phyloP scores from a whole-genome alignment of 805 yeast species.

The Schwanniomyces vanrijiae region DNA sequence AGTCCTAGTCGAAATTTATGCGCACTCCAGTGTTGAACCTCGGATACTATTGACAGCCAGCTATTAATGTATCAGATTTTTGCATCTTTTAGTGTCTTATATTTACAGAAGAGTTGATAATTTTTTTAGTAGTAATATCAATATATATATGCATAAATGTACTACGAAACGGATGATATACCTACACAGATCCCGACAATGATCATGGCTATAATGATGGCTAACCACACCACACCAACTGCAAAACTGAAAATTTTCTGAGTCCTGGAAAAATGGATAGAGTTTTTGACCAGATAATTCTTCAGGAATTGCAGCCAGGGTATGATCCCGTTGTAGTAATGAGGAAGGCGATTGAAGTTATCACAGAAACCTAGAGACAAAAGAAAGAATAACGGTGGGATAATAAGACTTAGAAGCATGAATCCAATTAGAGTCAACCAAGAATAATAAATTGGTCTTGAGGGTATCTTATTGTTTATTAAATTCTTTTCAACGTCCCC shows the following conservation, averaged over 20 bases:
- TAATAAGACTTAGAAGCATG: slow-evolving; percentile 32
- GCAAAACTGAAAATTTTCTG: slow-evolving; percentile 33
- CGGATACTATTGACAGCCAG: not conserved
- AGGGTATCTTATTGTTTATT: no score
- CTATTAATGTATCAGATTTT: not conserved
- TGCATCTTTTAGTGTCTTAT: not conserved
- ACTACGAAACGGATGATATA: slow-evolving; percentile 3
- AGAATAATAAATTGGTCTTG: not conserved
- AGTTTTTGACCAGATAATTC: slow-evolving; percentile 2
- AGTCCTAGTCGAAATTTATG: not conserved
- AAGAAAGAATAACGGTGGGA: slow-evolving; percentile 40
- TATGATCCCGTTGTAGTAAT: slow-evolving; percentile 13
- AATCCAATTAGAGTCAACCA: slow-evolving; percentile 16
- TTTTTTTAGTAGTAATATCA: not conserved
- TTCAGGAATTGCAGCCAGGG: slow-evolving; percentile 12
- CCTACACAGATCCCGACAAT: slow-evolving; percentile 40
- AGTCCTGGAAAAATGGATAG: slow-evolving; percentile 14
- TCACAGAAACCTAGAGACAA: slow-evolving; percentile 37
- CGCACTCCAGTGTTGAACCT: not conserved
- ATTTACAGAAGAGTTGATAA: no score
- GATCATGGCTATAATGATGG: slow-evolving; percentile 35
- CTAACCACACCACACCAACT: slow-evolving; percentile 35
- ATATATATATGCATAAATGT: not conserved
- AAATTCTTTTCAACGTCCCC: not conserved
- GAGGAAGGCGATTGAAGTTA: slow-evolving; percentile 16